These are phyloP conservation scores for Alternaria triticimaculans DNA, from an alignment of 2,329 filamentous ascomycete species.

Conservation along the genomic window DNA sequence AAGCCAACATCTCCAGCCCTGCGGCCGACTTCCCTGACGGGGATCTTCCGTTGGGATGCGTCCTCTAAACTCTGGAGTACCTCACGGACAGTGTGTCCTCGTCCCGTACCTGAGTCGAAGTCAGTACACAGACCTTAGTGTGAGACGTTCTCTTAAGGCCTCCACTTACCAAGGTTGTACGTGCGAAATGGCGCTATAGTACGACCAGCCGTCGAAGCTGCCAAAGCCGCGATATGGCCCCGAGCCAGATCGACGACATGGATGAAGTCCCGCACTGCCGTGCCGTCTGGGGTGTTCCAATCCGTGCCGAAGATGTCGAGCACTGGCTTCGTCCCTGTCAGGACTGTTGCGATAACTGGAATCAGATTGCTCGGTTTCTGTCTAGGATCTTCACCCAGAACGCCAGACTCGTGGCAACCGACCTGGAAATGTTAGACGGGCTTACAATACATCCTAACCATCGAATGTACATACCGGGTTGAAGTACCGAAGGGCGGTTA, in stretches of 20 bases:
- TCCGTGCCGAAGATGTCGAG: constrained; percentile 70
- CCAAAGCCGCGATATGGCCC: constrained; percentile 68
- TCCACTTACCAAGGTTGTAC: constrained; percentile 49
- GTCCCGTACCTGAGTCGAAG: constrained; percentile 45
- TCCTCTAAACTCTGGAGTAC: constrained; percentile 50
- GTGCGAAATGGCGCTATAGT: constrained; percentile 45
- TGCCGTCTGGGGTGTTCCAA: constrained; percentile 70
- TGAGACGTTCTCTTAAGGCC: background rate
- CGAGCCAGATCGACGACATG: constrained; percentile 70
- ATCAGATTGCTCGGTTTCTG: constrained; percentile 69
- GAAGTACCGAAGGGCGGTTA: constrained; percentile 70
- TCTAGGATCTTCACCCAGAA: constrained; percentile 69
- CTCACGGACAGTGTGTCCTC: constrained; percentile 53
- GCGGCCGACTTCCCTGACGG: constrained; percentile 46
- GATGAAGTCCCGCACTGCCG: constrained; percentile 71
- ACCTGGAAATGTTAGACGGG: constrained; percentile 49
- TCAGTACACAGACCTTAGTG: constrained; percentile 13
- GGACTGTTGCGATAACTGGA: constrained; percentile 67
- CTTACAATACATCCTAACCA: too few species aligned
- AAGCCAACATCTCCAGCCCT: constrained; percentile 52
- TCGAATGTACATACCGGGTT: constrained; percentile 58
- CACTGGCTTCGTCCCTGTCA: constrained; percentile 61
- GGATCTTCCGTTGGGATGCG: constrained; percentile 45
- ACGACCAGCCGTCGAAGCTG: constrained; percentile 42
- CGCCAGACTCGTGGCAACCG: constrained; percentile 68